These are phyloP conservation scores for Teunomyces cretensis DNA, from an alignment of 805 yeast species.

Conservation along the genomic window DNA sequence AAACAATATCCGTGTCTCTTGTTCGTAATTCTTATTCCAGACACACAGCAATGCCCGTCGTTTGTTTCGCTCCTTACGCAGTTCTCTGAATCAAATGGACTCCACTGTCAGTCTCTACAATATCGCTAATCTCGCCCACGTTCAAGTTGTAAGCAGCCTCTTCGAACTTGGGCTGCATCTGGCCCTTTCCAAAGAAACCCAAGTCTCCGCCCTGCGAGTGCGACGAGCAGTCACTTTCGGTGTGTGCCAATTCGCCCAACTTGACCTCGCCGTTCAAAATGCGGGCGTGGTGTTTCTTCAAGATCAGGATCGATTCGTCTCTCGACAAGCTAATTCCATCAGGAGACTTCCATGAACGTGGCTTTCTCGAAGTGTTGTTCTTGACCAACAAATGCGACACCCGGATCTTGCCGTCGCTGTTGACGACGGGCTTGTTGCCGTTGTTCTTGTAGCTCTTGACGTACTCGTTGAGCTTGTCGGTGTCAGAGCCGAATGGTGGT, in stretches of 20 bases:
- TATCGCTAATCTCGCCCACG: conserved; percentile 78
- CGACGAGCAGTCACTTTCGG: conserved; percentile 87
- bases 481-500: conserved; percentile 82
- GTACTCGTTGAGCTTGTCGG: conserved; percentile 55
- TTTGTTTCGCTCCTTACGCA: conserved; percentile 39
- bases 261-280: conserved; percentile 64
- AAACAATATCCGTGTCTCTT: neutral
- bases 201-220: conserved; percentile 89
- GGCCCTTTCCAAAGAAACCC: conserved; percentile 84
- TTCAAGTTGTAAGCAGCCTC: conserved; percentile 78
- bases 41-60: neutral
- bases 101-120: conserved; percentile 89
- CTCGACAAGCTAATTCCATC: conserved; percentile 73
- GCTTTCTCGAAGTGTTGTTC: conserved; percentile 81
- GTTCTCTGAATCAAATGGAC: conserved; percentile 86
- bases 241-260: conserved; percentile 69
- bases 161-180: conserved; percentile 95
- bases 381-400: conserved; percentile 82
- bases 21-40: neutral
- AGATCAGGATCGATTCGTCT: conserved; percentile 75
- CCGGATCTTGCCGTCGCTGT: conserved; percentile 58
- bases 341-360: conserved; percentile 83
- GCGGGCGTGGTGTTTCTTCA: conserved; percentile 56
- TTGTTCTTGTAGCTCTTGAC: conserved; percentile 38
- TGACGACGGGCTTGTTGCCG: conserved; percentile 47